Evolutionary conservation across 225 moss, liverwort and hornwort species (phyloP), one percentile per base, ranked within the genome.

Genomic region (Straminergon stramineum): DNA sequence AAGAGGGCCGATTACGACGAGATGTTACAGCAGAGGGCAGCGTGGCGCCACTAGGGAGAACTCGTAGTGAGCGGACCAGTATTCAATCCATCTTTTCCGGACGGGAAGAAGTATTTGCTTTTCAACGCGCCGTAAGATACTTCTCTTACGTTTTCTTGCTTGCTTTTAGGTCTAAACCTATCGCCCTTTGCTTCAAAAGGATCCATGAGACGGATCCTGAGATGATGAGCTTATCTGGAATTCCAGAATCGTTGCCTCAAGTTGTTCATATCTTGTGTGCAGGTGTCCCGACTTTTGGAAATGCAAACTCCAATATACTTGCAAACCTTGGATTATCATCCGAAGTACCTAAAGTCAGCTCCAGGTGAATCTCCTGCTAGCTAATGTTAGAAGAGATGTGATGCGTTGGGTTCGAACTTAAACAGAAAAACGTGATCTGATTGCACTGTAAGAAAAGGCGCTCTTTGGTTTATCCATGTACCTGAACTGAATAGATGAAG

Each of bases 201-300:
- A 68, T 68, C 45, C 43, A 18, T 67, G 84, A 68, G 55, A 55
- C 32, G 35, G 51, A 52, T 62, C 43, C 9, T 62, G 13, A 62
- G 43, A 30, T 81, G 61, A 39, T 32, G 43, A 68, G 75, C 30
- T 37, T 77, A 52, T 85, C 19, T 69, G 21, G 35, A 83, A 45
- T 86, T 82, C 35, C 56, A 75, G 35, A 86, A 73, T 80, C 37
- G 45, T 60, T 85, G 67, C 27, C 55, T 87, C 48, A 85, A 52
- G 56, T 58, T 75, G 34, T 75, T 87, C 57, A 22, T 52, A 43
- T 82, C 21, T 87, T 35, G 60, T 70, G 69, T 89, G 94, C 96
- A 98, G 98, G 95, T 96, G 39, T 98, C 98, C 65, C 96, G 97
- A 88, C 91, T 98, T 88, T 90, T 97, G 87, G 97, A 98, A 92